These are phyloP conservation scores for Didymella arachidicola DNA, from an alignment of 2,329 filamentous ascomycete genomes.

Conservation along the genomic window DNA sequence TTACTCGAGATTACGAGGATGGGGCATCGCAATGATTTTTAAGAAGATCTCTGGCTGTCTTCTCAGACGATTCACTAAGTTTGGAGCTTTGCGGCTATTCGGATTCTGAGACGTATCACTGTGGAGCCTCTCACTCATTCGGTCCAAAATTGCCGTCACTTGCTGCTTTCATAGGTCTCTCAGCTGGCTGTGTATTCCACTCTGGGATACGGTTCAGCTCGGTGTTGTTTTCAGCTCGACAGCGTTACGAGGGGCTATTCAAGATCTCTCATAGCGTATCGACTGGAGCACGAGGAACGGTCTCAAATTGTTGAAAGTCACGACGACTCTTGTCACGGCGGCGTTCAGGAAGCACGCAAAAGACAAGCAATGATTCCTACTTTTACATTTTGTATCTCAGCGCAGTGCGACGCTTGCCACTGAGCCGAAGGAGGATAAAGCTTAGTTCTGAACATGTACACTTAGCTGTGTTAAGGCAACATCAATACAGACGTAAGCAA, in stretches of 20 bases:
- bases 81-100: not conserved
- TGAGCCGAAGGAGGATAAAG: not conserved
- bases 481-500: not conserved
- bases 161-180: not conserved
- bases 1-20: slow-evolving; percentile 13
- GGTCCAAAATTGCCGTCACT: not conserved
- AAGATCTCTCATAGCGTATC: not conserved
- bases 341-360: not conserved
- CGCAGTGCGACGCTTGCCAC: not conserved
- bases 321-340: slow-evolving; percentile 3
- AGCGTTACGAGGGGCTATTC: not conserved
- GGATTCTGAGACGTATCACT: slow-evolving; percentile 1
- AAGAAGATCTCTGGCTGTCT: slow-evolving; percentile 1
- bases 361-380: not conserved
- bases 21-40: not conserved
- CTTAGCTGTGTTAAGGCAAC: not conserved
- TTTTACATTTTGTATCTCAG: slow-evolving; percentile 5
- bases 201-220: not conserved
- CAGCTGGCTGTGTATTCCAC: not conserved
- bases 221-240: not conserved
- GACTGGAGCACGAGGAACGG: not conserved
- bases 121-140: slow-evolving; percentile 1
- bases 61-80: slow-evolving; percentile 3
- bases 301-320: slow-evolving; percentile 13
- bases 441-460: not conserved